Conservation (phyloP, 2,329 filamentous ascomycete genomes). For the Ophiocordyceps robertsii region DNA sequence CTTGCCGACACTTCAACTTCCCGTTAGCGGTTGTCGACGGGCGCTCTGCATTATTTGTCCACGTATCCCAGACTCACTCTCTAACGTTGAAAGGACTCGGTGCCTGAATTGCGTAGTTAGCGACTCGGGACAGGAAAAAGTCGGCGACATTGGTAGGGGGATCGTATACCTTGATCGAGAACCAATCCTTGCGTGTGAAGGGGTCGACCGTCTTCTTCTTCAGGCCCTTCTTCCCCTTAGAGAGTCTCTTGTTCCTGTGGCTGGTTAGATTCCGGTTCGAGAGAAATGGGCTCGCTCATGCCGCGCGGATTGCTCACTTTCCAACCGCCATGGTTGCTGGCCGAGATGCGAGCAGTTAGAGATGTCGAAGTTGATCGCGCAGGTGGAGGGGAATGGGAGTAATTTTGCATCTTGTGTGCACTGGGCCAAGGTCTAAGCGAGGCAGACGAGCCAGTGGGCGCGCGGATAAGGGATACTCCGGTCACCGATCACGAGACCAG, state of each 20-base stretch:
- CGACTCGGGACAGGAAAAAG: not conserved
- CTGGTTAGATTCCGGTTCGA: slow-evolving; percentile 9
- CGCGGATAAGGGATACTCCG: no score
- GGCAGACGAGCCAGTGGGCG: not conserved
- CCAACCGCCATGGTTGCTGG: slow-evolving; percentile 47
- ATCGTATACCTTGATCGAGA: slow-evolving; percentile 71
- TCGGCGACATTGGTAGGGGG: no score
- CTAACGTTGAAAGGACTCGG: slow-evolving; percentile 89
- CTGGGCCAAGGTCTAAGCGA: slow-evolving; percentile 24
- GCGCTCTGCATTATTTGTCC: not conserved
- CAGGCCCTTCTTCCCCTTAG: slow-evolving; percentile 99
- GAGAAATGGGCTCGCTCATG: slow-evolving; percentile 1
- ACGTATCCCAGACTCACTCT: slow-evolving; percentile 57
- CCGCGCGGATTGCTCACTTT: slow-evolving; percentile 33
- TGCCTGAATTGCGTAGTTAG: slow-evolving; percentile 39
- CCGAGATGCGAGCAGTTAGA: slow-evolving; percentile 29
- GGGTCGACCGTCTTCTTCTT: slow-evolving; percentile 99
- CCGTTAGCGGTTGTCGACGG: slow-evolving; percentile 6
- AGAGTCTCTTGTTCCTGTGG: slow-evolving; percentile 96
- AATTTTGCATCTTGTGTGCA: slow-evolving; percentile 27
- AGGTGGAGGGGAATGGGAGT: slow-evolving; percentile 26
- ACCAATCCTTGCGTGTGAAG: slow-evolving; percentile 99
- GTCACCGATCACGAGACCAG: no score
- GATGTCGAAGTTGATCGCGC: slow-evolving; percentile 21
- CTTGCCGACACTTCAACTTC: slow-evolving; percentile 76